Evolutionary conservation across 768 basidiomycete species (phyloP), one percentile per base, ranked within the genome.

Genomic region (Lactifluus echinatus): DNA sequence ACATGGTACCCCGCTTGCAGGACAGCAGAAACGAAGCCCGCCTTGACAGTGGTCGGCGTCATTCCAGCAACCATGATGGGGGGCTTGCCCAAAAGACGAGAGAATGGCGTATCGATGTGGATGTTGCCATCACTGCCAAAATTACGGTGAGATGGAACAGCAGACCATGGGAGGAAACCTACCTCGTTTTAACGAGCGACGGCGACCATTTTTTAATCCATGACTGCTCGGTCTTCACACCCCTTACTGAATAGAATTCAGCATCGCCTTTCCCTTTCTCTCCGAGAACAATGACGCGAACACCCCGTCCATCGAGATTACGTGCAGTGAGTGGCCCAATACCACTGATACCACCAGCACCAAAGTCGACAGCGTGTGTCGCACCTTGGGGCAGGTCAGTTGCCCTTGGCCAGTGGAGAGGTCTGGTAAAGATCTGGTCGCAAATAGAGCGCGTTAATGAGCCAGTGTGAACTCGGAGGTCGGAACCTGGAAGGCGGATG

Each of bases 1-100:
- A 97, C 79, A 70, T 99, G 96, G 70, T 87, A 98, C 1, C 95
- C 95, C 26, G 96, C 94, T 61, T 86, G 81, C 64, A 96, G 83
- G 45, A 95, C 80, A 8, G 96, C 94, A 57, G 86, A 85, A 66
- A 97, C 94, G 70, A 98, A 95, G 17, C 93, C 93, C 31, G 87
- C 87, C 69, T 94, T 87, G 63, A 99, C 96, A 31, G 96, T 99
- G 1, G 87, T 87, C 0, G 96, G 96, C 0, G 96, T 99, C 96
- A 99, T 98, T 57, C 96, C 96, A 48, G 94, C 95, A 37, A 99
- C 93, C 96, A 98, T 98, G 72, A 99, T 87, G 33, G 96, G 96
- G 3, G 96, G 85, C 74, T 98, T 99, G 65, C 93, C 92, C 42
- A 99, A 72, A 43, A 99, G 80, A 58, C 96, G 89, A 49, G 95